Evolutionary conservation across 139 green algal genomes (phyloP).

Genomic region (Raphidocelis subcapitata): DNA sequence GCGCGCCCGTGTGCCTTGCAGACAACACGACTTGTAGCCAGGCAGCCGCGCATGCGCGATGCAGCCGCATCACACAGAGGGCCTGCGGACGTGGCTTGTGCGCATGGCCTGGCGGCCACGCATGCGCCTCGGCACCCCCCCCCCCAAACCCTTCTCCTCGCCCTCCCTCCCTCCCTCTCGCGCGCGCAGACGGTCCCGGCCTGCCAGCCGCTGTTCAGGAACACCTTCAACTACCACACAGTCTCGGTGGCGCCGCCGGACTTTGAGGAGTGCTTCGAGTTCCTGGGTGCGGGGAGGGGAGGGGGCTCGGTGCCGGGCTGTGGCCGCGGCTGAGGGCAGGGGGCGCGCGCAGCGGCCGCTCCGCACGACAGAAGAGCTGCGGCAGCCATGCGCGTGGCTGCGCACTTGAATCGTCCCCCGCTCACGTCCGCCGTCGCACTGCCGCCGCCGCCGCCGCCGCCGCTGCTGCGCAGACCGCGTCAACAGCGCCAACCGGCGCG

Average conservation of each 20-base stretch:
- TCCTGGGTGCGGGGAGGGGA: slow-evolving; percentile 53
- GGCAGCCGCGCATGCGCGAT: background rate
- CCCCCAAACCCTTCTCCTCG: too few relatives aligned
- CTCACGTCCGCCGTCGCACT: too few relatives aligned
- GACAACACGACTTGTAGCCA: background rate
- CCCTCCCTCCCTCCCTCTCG: too few relatives aligned
- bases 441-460: too few relatives aligned
- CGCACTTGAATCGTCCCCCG: slow-evolving; percentile 38
- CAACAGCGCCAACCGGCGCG: slow-evolving; percentile 34
- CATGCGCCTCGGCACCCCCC: too few relatives aligned
- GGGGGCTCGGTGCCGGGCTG: background rate
- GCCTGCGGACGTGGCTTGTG: background rate
- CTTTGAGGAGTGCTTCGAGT: slow-evolving; percentile 73
- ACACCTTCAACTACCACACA: slow-evolving; percentile 90
- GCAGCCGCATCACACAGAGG: background rate
- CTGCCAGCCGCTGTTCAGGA: slow-evolving; percentile 84
- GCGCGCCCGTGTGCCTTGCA: background rate
- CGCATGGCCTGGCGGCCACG: too few relatives aligned
- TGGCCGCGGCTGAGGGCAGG: too few relatives aligned
- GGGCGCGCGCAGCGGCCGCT: too few relatives aligned
- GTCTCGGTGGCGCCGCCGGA: slow-evolving; percentile 49
- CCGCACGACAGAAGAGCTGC: too few relatives aligned
- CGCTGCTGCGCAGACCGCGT: slow-evolving; percentile 45
- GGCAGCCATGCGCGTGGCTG: too few relatives aligned
- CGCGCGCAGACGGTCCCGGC: slow-evolving; percentile 81